Evolutionary conservation across 306 rosid genomes (phyloP), one percentile per base, ranked within the genome.

Genomic region (Acacia melanoxylon): DNA sequence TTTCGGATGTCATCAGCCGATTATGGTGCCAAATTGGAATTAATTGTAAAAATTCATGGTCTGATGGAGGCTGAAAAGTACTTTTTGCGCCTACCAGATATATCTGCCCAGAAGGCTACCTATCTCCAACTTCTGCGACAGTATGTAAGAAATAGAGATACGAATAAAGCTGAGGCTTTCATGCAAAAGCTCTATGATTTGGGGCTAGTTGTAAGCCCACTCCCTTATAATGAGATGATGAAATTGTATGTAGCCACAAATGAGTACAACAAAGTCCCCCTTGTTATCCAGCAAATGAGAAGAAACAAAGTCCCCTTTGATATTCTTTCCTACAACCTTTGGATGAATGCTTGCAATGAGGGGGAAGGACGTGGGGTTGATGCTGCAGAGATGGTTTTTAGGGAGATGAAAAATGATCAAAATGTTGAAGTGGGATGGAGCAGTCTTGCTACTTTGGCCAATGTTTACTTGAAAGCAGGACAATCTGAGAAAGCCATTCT

Each of bases 361-460:
- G 71, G 76, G 10, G 81, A 87, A 81, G 54, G 88, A 62, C 83
- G 66, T 3, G 89, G 89, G 71, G 84, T 91, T 71, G 83, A 71
- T 66, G 88, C 85, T 3, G 90, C 81, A 2, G 99, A 89, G 87
- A 48, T 46, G 81, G 92, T 89, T 82, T 89, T 82, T 71, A 86
- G 83, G 80, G 86, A 80, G 84, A 91, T 95, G 97, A 77, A 84
- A 88, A 85, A 74, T 74, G 95, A 93, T 79, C 72, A 44, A 59
- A 86, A 83, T 68, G 91, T 89, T 73, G 86, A 90, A 86, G 89
- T 93, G 77, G 97, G 98, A 80, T 95, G 98, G 98, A 95, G 98
- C 82, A 95, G 89, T 66, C 90, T 95, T 81, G 89, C 88, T 63
- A 90, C 93, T 54, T 71, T 93, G 20, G 98, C 98, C 35, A 79